Conservation (phyloP, 129 eudicot species). For the Erigeron canadensis region DNA sequence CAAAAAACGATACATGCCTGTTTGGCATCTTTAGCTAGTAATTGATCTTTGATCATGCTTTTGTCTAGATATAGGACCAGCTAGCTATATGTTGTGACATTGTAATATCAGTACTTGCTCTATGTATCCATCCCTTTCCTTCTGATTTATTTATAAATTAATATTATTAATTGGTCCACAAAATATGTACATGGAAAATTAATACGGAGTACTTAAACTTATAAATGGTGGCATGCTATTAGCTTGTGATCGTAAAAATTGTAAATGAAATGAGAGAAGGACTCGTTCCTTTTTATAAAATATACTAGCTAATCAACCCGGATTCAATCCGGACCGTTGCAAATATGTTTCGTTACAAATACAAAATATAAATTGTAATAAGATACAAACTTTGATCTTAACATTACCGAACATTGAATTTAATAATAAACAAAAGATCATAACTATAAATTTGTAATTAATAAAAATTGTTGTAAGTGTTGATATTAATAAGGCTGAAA, state of each 20-base stretch:
- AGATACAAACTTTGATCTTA: no score
- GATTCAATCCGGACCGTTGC: no score
- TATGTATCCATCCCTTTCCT: constrained; percentile 30
- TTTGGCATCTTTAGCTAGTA: constrained; percentile 24
- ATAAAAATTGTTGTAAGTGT: no score
- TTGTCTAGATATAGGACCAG: constrained; percentile 25
- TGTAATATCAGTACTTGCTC: constrained; percentile 28
- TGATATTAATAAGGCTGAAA: no score
- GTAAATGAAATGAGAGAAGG: no score
- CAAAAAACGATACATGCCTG: constrained; percentile 22
- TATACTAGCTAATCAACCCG: no score
- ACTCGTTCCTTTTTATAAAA: no score
- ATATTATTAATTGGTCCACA: constrained; percentile 22
- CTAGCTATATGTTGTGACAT: constrained; percentile 20
- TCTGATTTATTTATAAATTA: constrained; percentile 13
- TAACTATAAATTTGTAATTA: no score
- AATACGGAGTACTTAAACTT: constrained; percentile 6
- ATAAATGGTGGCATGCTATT: constrained; percentile 19
- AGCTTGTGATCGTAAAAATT: neutral
- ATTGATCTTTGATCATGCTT: constrained; percentile 29
- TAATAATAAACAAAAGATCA: no score
- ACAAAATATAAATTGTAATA: no score
- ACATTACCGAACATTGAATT: no score
- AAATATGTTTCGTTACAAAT: no score
- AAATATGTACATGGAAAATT: constrained; percentile 16